A percentile compares a stretch with the other conserved stretches of the same genome.
These are phyloP conservation scores for Aspergillus nanangensis DNA, from an alignment of 495 filamentous ascomycete species.

Conservation along the genomic window DNA sequence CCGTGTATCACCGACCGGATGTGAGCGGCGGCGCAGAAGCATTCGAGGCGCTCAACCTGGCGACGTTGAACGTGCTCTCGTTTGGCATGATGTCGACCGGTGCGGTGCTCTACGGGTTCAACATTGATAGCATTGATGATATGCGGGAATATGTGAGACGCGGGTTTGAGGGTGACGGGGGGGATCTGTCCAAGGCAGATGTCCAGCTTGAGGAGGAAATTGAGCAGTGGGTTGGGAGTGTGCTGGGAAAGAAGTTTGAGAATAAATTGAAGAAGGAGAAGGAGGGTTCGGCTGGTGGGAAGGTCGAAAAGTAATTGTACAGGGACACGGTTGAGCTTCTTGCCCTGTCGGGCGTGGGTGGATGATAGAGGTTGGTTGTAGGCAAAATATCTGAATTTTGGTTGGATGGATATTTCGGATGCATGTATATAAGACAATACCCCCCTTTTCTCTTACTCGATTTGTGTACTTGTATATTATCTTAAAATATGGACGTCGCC, in stretches of 20 bases:
- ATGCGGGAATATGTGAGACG: slow-evolving; percentile 50
- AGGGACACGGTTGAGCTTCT: too few species aligned
- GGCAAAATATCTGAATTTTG: too few species aligned
- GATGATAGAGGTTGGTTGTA: too few species aligned
- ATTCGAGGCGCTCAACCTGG: slow-evolving; percentile 73
- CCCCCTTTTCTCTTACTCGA: too few species aligned
- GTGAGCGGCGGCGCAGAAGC: slow-evolving; percentile 61
- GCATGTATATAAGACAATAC: too few species aligned
- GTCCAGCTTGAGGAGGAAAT: slow-evolving; percentile 63
- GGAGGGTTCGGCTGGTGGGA: neutral
- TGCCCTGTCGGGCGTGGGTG: too few species aligned
- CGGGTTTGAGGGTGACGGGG: slow-evolving; percentile 40
- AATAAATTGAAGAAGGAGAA: slow-evolving; percentile 33
- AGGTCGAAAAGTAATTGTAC: neutral
- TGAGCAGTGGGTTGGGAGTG: slow-evolving; percentile 63
- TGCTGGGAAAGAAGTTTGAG: slow-evolving; percentile 52
- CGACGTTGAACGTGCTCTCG: slow-evolving; percentile 72
- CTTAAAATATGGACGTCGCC: too few species aligned
- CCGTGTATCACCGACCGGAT: slow-evolving; percentile 35
- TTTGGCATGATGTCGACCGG: slow-evolving; percentile 66
- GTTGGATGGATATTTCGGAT: too few species aligned
- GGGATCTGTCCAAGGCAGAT: slow-evolving; percentile 25
- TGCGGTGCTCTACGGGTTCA: slow-evolving; percentile 62
- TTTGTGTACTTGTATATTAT: too few species aligned
- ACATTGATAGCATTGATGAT: slow-evolving; percentile 69